Percentiles rank a stretch among this genome's conserved stretches.
Conservation (phyloP, 805 yeast species). For the Blastobotrys robertii region DNA sequence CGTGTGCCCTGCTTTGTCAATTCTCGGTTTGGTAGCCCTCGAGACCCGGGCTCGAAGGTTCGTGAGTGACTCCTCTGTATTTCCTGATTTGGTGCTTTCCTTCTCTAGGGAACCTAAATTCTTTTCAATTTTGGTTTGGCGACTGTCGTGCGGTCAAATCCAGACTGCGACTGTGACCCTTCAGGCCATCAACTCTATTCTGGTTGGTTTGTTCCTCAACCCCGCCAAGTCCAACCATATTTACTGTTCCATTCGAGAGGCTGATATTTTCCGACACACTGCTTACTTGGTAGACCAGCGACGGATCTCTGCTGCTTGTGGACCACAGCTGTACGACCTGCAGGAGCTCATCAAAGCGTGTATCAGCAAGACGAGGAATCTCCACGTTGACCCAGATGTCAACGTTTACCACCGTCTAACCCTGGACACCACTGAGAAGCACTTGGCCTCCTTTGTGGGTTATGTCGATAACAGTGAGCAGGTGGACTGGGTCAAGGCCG, state of each 20-base stretch:
- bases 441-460: slow-evolving; percentile 14
- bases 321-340: slow-evolving; percentile 16
- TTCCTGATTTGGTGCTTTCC: slow-evolving; percentile 7
- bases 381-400: slow-evolving; percentile 9
- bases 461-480: slow-evolving; percentile 6
- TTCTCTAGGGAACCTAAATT: slow-evolving; percentile 9
- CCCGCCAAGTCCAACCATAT: slow-evolving; percentile 7
- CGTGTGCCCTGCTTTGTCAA: slow-evolving; percentile 15
- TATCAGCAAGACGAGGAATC: slow-evolving; percentile 9
- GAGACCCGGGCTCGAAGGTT: slow-evolving; percentile 8
- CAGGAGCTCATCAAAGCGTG: slow-evolving; percentile 18
- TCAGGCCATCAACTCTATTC: slow-evolving; percentile 12
- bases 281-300: slow-evolving; percentile 16
- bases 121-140: slow-evolving; percentile 10
- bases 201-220: slow-evolving; percentile 13
- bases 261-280: slow-evolving; percentile 15
- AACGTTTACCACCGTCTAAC: slow-evolving; percentile 7
- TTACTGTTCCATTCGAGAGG: slow-evolving; percentile 14
- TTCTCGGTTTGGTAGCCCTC: slow-evolving; percentile 13
- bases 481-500: slow-evolving; percentile 16
- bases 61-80: neutral
- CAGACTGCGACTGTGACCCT: slow-evolving; percentile 11
- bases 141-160: slow-evolving; percentile 9
- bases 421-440: slow-evolving; percentile 8
- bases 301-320: slow-evolving; percentile 12